A percentile compares a stretch with the other conserved stretches of the same genome.
Conservation (phyloP, 768 basidiomycete species). For the Amanita thiersii region DNA sequence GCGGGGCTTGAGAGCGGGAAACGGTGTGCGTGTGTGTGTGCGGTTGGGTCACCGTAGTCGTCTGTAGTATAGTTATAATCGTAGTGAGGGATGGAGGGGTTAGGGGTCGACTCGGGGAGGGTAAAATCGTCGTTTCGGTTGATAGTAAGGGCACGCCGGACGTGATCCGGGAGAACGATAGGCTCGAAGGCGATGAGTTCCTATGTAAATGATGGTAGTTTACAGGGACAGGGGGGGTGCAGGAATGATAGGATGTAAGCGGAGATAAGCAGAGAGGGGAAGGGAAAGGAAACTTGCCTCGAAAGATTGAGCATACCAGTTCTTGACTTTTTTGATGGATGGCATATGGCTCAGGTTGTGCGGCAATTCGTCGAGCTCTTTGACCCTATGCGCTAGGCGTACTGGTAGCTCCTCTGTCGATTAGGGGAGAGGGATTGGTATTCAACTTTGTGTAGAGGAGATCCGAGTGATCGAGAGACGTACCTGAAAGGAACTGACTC, state of each 20-base stretch:
- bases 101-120: slow-evolving; percentile 72
- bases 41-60: slow-evolving; percentile 16
- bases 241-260: too few relatives aligned
- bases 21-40: slow-evolving; percentile 12
- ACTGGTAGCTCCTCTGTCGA: slow-evolving; percentile 85
- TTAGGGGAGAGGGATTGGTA: not conserved
- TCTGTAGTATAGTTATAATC: slow-evolving; percentile 36
- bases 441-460: not conserved
- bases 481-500: slow-evolving; percentile 80
- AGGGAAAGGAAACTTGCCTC: slow-evolving; percentile 50
- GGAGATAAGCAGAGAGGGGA: slow-evolving; percentile 1
- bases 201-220: slow-evolving; percentile 29
- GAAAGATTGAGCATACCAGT: slow-evolving; percentile 99
- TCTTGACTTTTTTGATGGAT: slow-evolving; percentile 88
- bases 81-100: slow-evolving; percentile 47
- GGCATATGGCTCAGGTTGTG: slow-evolving; percentile 89
- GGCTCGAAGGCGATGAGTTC: slow-evolving; percentile 85
- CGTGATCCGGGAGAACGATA: slow-evolving; percentile 56
- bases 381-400: slow-evolving; percentile 89
- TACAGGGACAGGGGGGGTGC: not conserved
- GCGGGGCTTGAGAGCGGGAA: too few relatives aligned
- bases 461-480: not conserved
- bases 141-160: slow-evolving; percentile 58
- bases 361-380: slow-evolving; percentile 91
- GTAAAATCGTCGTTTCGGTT: slow-evolving; percentile 34